Evolutionary conservation across 495 filamentous ascomycete genomes (phyloP), one percentile per base, ranked within the genome.

Genomic region (Annulohypoxylon nitens): DNA sequence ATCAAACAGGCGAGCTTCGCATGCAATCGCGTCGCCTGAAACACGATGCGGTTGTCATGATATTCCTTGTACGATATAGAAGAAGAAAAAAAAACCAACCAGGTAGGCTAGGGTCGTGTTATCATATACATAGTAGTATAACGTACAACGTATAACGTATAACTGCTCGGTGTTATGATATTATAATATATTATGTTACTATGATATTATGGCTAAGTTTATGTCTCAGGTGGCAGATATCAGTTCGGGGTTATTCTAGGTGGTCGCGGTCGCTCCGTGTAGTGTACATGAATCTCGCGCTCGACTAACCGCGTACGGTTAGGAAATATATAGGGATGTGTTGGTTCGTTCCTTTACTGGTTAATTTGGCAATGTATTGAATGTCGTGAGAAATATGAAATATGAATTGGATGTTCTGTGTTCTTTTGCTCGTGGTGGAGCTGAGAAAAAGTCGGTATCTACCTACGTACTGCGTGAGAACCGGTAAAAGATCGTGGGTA

Each of bases 21-120:
- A 68, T 67, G 47, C 39, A 64, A 70, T 68, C 54, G 61, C 59
- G 39, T 37, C 25, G 59, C 63, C 67, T 71, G 67, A 75, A 70
- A 70, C 72, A 55, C 34, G 48, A 70, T 61, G 66, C 71, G n/a
- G 47, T 41, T 65, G 67, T 50, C 58, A 54, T 61, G 67, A 67
- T 63, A 45, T 70, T 59, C 66, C 61, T 55, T 63, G 62, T 51
- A 55, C 4, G 26, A 64, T 54, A 66, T 60, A 37, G 16, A 51
- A 30, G 30, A 30, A 30, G 30, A 30, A 30, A 3, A 30, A 30
- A 59, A 59, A 54, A 33, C 18, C 50, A 47, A 23, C n/a, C 45
- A 47, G 60, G 57, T 50, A 45, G 18, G 41, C 67, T 20, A 12
- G 64, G 67, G 47, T 71, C 36, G 36, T 61, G 48, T 34, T 71